Evolutionary conservation across 768 basidiomycete genomes (phyloP).

Genomic region (Hericium alpestre): DNA sequence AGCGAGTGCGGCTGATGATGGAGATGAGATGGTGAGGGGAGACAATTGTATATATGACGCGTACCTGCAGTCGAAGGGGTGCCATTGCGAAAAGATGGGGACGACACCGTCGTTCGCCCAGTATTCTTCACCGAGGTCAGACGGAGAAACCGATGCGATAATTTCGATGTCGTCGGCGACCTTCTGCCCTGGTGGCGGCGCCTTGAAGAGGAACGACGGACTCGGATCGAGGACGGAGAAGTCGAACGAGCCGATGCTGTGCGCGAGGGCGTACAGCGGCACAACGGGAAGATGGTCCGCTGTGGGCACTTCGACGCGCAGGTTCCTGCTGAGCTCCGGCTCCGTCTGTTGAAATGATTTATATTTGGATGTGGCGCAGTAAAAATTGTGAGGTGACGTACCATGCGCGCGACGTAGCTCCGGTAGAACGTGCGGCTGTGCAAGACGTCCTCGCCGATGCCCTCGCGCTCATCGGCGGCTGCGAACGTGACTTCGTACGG

Average conservation of each 20-base stretch:
- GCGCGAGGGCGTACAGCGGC: conserved; percentile 20
- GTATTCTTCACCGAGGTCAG: conserved; percentile 21
- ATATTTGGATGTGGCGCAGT: background rate
- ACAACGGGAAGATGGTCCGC: conserved; percentile 1
- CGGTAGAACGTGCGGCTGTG: conserved; percentile 31
- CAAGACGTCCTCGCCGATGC: conserved; percentile 24
- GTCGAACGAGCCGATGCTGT: conserved; percentile 28
- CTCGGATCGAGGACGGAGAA: conserved; percentile 25
- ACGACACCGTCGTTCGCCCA: conserved; percentile 40
- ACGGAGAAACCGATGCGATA: background rate
- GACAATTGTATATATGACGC: background rate
- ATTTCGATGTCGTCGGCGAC: background rate
- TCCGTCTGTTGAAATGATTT: background rate
- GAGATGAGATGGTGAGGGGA: background rate
- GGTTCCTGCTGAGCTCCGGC: background rate
- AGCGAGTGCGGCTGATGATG: background rate
- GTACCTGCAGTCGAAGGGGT: conserved; percentile 36
- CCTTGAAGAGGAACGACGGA: conserved; percentile 21
- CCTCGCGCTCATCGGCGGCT: conserved; percentile 33
- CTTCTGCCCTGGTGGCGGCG: background rate
- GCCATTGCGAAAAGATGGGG: conserved; percentile 41
- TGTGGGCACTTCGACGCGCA: background rate
- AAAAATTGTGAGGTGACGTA: conserved; percentile 7
- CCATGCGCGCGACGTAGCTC: conserved; percentile 31
- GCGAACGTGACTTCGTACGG: conserved; percentile 39